Percentiles rank a stretch among this genome's conserved stretches.
phyloP scores from a whole-genome alignment of 169 alveolate genomes.

The Plasmodium knowlesi region DNA sequence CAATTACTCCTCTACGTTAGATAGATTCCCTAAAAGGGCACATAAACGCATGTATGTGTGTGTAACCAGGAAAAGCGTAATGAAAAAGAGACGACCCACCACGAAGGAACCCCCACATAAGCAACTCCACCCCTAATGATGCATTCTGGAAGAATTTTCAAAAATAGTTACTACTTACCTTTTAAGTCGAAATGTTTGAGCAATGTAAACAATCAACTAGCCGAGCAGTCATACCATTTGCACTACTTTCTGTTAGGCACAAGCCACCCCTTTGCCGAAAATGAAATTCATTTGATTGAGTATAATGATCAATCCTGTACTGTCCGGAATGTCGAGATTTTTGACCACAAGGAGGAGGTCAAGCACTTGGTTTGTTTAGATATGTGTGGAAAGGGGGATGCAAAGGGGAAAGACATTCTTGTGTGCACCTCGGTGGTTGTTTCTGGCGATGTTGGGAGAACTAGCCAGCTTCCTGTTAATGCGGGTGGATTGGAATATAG shows the following conservation, averaged over 20 bases:
- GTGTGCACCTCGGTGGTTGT: conserved; percentile 33
- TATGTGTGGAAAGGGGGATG: conserved; percentile 16
- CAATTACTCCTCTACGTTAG: neutral
- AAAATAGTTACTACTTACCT: conserved; percentile 50
- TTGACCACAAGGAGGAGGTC: conserved; percentile 34
- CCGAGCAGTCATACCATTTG: conserved; percentile 27
- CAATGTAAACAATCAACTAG: conserved; percentile 6
- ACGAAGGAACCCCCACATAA: neutral
- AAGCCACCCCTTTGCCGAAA: conserved; percentile 27
- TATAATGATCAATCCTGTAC: conserved; percentile 32
- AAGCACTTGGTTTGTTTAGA: conserved; percentile 60
- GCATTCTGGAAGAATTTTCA: conserved; percentile 37
- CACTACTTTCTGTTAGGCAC: conserved; percentile 64
- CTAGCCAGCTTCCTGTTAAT: neutral
- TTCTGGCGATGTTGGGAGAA: neutral
- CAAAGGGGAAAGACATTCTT: conserved; percentile 1
- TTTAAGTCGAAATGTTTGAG: conserved; percentile 51
- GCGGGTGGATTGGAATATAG: neutral
- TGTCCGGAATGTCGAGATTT: conserved; percentile 33
- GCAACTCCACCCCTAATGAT: neutral
- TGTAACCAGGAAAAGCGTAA: neutral
- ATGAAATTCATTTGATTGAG: conserved; percentile 71
- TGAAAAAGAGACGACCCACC: neutral
- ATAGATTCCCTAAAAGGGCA: neutral
- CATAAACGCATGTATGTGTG: neutral